Base-by-base conservation (phyloP, 2,329 filamentous ascomycete species). In the Colletotrichum tanaceti region DNA sequence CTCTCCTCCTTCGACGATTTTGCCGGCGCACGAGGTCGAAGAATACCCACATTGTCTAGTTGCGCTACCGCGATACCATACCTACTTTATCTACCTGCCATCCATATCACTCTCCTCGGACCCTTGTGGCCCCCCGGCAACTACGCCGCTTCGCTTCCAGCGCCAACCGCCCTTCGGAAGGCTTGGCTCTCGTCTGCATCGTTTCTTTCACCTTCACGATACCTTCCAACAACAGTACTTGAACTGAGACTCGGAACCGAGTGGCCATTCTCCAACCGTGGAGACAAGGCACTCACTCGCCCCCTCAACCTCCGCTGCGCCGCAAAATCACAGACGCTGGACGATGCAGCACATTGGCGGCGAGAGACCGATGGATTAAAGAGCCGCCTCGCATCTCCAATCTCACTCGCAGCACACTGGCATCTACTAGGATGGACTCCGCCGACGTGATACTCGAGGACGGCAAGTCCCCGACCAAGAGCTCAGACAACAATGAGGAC, bases 401-500 rank as follows among this genome's bases (percentile, higher is more conserved):
- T 60, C 39, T 49, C 47, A 59, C 57, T 65, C 38, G 35, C 47
- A 59, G 39, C 57, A 61, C 66, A 68, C 49, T 44, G 58, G 63
- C 59, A 66, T 66, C 59, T 63, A 58, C 55, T 65, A 70, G 71
- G 63, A 79, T 79, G 78, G 77, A 77, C 58, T 71, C 75, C 16
- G 71, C 71, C 28, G 73, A 71, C 46, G 71, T 72, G 68, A 60
- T 69, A 59, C 71, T 74, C 47, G 65, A 72, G 59, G 73, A 73
- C 60, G 65, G 73, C 57, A 68, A 73, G 32, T 72, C 77, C 44
- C 78, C 78, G 64, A 73, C 73, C 18, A 73, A 75, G 46, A 74
- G 79, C 39, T 72, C 76, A 5, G 76, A 77, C 32, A 78, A 76
- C 75, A 66, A 77, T 72, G 76, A 77, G 43, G 79, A 76, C 75